Evolutionary conservation across 208 protist species (phyloP).

Genomic region (Acanthamoeba divionensis): DNA sequence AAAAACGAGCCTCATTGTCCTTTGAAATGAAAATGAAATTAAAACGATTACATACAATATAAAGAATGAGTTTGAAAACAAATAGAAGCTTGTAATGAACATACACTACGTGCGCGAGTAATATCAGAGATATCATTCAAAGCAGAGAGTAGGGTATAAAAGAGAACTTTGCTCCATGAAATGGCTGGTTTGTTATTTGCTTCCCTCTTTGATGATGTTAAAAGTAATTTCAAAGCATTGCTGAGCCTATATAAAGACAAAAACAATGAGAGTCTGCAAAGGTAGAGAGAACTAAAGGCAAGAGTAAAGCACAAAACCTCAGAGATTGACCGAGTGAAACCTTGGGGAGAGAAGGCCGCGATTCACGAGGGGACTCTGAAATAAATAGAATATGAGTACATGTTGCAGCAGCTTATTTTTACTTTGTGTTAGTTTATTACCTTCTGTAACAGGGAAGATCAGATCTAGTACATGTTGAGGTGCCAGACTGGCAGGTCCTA

Average conservation of each 20-base stretch:
- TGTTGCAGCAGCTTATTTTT: too few species aligned
- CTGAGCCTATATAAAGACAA: background rate
- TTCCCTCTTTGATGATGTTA: background rate
- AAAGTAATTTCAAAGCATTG: background rate
- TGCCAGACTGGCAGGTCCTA: background rate
- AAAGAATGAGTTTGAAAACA: background rate
- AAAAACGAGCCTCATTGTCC: background rate
- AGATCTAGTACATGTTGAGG: too few species aligned
- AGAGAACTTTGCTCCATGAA: background rate
- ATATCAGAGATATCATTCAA: conserved; percentile 36
- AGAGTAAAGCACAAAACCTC: background rate
- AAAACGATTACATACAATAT: background rate
- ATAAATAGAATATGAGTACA: background rate
- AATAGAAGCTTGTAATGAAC: background rate
- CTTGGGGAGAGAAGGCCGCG: too few species aligned
- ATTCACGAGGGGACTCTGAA: background rate
- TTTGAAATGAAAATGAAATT: background rate
- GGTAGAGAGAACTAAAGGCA: background rate
- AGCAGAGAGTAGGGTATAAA: background rate
- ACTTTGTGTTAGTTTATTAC: background rate
- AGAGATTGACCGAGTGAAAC: too few species aligned
- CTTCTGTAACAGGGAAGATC: background rate
- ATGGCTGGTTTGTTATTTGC: background rate
- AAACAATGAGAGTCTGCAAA: background rate
- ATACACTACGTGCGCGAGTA: background rate